A percentile compares a stretch with the other conserved stretches of the same genome.
phyloP scores from a whole-genome alignment of 495 filamentous ascomycete species.

The Pyronema domesticum region DNA sequence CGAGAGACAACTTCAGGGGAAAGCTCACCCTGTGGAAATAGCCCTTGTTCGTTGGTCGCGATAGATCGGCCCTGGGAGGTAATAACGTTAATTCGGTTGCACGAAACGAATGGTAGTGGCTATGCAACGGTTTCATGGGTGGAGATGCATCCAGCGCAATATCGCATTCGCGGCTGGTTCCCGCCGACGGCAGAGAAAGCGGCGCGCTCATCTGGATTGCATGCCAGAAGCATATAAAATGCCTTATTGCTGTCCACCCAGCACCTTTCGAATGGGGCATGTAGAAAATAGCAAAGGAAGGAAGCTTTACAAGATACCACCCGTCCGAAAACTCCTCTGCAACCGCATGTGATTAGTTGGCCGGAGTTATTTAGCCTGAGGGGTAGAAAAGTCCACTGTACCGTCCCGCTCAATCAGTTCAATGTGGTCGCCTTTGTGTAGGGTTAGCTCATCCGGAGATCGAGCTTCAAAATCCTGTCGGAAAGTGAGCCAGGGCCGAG shows the following conservation, averaged over 20 bases:
- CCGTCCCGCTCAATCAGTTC: slow-evolving; percentile 62
- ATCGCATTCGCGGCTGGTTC: not conserved
- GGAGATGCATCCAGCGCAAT: not conserved
- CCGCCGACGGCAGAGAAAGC: not conserved
- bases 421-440: slow-evolving; percentile 75
- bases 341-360: not conserved
- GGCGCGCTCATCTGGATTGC: not conserved
- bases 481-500: slow-evolving; percentile 7
- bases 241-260: too few relatives aligned
- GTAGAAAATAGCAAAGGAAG: slow-evolving; percentile 1
- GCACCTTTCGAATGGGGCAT: too few relatives aligned
- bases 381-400: slow-evolving; percentile 12
- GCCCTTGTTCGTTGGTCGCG: slow-evolving; percentile 13
- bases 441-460: slow-evolving; percentile 77
- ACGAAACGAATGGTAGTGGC: not conserved
- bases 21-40: slow-evolving; percentile 23
- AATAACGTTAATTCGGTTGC: not conserved
- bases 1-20: not conserved
- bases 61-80: slow-evolving; percentile 20
- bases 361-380: not conserved
- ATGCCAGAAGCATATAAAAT: not conserved
- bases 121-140: not conserved
- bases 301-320: slow-evolving; percentile 64
- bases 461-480: slow-evolving; percentile 69
- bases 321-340: slow-evolving; percentile 88